These are phyloP conservation scores for Cornus florida DNA, from an alignment of 148 eudicot species.

Conservation along the genomic window DNA sequence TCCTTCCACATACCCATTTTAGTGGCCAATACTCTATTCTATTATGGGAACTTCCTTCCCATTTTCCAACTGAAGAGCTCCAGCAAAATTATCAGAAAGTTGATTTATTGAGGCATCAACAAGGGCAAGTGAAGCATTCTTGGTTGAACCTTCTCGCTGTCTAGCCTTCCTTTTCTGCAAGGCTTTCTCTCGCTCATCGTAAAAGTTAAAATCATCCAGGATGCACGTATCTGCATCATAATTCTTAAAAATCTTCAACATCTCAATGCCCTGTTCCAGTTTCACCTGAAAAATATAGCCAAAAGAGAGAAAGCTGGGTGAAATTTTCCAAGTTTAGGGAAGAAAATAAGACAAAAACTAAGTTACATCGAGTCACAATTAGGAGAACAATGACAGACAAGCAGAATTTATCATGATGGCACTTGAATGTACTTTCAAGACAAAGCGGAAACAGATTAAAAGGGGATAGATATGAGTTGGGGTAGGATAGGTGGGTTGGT, in stretches of 20 bases:
- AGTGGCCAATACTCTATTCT: constrained; percentile 18
- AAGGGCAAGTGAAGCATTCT: constrained; percentile 32
- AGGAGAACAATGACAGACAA: background rate
- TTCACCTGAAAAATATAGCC: constrained; percentile 50
- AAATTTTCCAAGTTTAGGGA: background rate
- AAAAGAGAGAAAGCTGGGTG: background rate
- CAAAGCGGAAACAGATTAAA: too few relatives aligned
- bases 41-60: constrained; percentile 35
- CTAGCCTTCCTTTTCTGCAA: constrained; percentile 75
- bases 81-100: constrained; percentile 67
- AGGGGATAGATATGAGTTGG: too few relatives aligned
- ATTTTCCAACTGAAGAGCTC: constrained; percentile 68
- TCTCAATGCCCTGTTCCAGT: constrained; percentile 81
- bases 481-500: too few relatives aligned
- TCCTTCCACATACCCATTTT: background rate
- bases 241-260: constrained; percentile 85
- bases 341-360: background rate
- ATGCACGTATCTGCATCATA: constrained; percentile 70
- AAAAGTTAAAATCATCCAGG: constrained; percentile 79
- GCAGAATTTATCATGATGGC: background rate
- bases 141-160: constrained; percentile 50
- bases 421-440: too few relatives aligned
- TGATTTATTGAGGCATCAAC: constrained; percentile 50
- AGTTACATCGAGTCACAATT: background rate
- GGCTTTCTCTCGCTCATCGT: constrained; percentile 78